A percentile compares a stretch with the other conserved stretches of the same genome.
Conservation (phyloP, 2,329 filamentous ascomycete species). For the Nothophaeocryptopus gaeumannii region DNA sequence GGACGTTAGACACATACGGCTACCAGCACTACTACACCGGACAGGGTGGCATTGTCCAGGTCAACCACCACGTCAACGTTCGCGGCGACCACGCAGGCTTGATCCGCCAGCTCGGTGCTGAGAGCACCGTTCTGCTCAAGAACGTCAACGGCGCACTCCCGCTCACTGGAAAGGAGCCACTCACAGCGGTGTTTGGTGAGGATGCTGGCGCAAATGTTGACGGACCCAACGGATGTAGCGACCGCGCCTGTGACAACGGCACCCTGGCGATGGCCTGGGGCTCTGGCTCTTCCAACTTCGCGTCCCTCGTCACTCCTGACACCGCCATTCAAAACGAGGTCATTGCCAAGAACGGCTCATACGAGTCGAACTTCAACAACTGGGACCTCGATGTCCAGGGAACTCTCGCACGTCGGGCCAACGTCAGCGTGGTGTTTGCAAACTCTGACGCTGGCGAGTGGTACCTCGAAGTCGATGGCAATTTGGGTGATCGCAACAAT, state of each 20-base stretch:
- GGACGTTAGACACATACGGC: conserved; percentile 58
- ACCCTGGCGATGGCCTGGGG: conserved; percentile 50
- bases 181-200: conserved; percentile 50
- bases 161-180: conserved; percentile 46
- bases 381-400: conserved; percentile 26
- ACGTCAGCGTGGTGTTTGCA: conserved; percentile 47
- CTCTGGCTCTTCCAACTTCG: conserved; percentile 41
- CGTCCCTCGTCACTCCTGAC: conserved; percentile 33
- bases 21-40: conserved; percentile 62
- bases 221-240: conserved; percentile 49
- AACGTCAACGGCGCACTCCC: conserved; percentile 58
- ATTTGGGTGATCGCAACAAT: conserved; percentile 49
- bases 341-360: conserved; percentile 21
- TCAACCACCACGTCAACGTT: conserved; percentile 79
- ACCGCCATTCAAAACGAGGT: conserved; percentile 31
- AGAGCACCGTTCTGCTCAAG: conserved; percentile 61
- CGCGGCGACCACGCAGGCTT: conserved; percentile 66
- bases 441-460: conserved; percentile 50
- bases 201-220: conserved; percentile 47
- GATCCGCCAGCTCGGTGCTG: conserved; percentile 62
- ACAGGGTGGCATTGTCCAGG: conserved; percentile 56
- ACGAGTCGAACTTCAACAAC: conserved; percentile 31
- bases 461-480: conserved; percentile 45
- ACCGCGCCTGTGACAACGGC: conserved; percentile 46
- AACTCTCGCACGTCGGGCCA: conserved; percentile 28